phyloP scores from a whole-genome alignment of 495 filamentous ascomycete species.

The Penicillium ochrochloron region DNA sequence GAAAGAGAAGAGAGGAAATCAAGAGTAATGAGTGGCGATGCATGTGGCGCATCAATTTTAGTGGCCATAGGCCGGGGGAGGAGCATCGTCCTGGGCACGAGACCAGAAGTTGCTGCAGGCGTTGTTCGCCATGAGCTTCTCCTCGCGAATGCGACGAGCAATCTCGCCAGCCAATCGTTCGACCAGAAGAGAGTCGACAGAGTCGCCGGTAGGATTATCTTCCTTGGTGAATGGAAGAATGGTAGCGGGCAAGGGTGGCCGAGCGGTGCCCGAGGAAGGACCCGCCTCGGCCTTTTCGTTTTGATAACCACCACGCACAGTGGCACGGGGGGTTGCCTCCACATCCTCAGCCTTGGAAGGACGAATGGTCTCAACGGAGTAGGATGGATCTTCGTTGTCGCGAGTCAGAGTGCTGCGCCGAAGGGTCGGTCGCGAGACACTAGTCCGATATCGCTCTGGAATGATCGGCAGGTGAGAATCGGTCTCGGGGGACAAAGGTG shows the following conservation, averaged over 20 bases:
- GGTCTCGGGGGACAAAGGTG: slow-evolving; percentile 42
- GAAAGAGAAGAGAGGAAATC: slow-evolving; percentile 18
- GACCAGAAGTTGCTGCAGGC: slow-evolving; percentile 48
- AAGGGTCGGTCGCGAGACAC: slow-evolving; percentile 34
- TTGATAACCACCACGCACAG: slow-evolving; percentile 24
- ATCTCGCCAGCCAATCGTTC: slow-evolving; percentile 92
- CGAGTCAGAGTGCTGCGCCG: slow-evolving; percentile 28
- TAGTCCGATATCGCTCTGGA: slow-evolving; percentile 45
- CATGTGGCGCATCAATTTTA: slow-evolving; percentile 25
- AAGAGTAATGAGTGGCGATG: slow-evolving; percentile 15
- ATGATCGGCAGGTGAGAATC: slow-evolving; percentile 42
- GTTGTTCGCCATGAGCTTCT: slow-evolving; percentile 52
- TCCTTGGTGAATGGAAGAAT: slow-evolving; percentile 42
- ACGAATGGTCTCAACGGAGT: slow-evolving; percentile 33
- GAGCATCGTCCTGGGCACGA: slow-evolving; percentile 45
- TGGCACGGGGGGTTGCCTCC: slow-evolving; percentile 44
- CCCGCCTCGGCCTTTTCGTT: slow-evolving; percentile 42
- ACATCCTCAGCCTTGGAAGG: slow-evolving; percentile 34
- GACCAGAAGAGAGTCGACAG: slow-evolving; percentile 85
- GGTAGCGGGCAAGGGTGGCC: slow-evolving; percentile 40
- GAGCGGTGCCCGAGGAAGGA: slow-evolving; percentile 30
- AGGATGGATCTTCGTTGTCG: slow-evolving; percentile 35
- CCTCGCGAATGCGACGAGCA: slow-evolving; percentile 79
- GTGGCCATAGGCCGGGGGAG: slow-evolving; percentile 53
- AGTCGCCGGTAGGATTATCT: slow-evolving; percentile 49